Base-by-base conservation (phyloP, 2,329 filamentous ascomycete species). In the Colletotrichum sansevieriae region DNA sequence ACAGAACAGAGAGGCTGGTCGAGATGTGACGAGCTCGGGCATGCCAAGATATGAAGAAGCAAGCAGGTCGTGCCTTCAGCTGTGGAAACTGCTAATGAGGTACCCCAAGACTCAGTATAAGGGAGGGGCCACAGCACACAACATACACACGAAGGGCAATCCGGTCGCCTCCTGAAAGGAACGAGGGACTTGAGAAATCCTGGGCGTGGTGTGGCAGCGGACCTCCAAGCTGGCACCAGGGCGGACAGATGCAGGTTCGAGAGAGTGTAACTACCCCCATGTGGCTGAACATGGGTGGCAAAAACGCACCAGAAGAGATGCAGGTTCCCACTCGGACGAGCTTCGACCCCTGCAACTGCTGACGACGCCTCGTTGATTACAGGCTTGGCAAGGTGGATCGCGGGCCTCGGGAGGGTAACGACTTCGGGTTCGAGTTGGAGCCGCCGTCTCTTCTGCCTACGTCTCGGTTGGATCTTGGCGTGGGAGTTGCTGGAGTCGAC, bases 341-440 rank as follows among this genome's bases (percentile, higher is more conserved):
- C 54, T 11, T 54, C 22, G 0, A 58, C 61, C 65, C 65, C 41
- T 68, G 65, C 46, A 29, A 59, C 46, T 65, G 65, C 65, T 68
- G 65, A 68, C 65, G 65, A 68, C 65, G 65, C 20, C 62, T 68
- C 62, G 62, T 60, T 68, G 55, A 68, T 68, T 68, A 68, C 65
- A 60, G 65, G 61, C 65, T 68, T 55, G 65, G 65, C 65, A 25
- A 65, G 41, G 65, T 68, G 65, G 65, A 59, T 65, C 61, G 39
- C 65, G 61, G 54, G 46, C 9, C 52, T 54, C 61, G 13, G 60
- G 35, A 63, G 58, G 25, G 46, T 25, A 29, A 57, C 54, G 29
- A 41, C 47, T 37, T 64, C 51, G 64, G 43, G 29, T 68, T 68
- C 65, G 60, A 64, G 59, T 58, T 64, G 63, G 29, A 44, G 61